Percentiles rank a stretch among this genome's conserved stretches.
phyloP scores from a whole-genome alignment of 2,329 filamentous ascomycete genomes.

The Reticulascus tulasneorum region DNA sequence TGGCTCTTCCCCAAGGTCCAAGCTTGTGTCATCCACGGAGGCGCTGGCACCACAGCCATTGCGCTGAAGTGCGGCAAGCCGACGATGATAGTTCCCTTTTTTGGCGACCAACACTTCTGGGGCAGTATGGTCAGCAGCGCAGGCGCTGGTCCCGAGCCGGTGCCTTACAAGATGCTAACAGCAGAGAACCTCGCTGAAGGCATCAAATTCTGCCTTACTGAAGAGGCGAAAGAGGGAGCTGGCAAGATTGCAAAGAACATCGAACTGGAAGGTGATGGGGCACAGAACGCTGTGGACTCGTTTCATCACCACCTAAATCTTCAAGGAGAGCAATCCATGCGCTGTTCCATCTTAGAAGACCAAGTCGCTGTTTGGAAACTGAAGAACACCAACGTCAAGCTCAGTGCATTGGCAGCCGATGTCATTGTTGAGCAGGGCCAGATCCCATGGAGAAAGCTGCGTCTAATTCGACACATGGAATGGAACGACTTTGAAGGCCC shows the following conservation, averaged over 20 bases:
- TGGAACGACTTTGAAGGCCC: conserved; percentile 78
- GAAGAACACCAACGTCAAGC: conserved; percentile 54
- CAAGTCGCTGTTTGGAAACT: conserved; percentile 63
- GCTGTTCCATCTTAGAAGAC: conserved; percentile 62
- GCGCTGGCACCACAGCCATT: conserved; percentile 72
- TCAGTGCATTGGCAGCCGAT: conserved; percentile 63
- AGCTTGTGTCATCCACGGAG: conserved; percentile 72
- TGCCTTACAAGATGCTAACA: conserved; percentile 65
- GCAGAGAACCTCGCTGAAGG: conserved; percentile 64
- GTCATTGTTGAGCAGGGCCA: conserved; percentile 58
- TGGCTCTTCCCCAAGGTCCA: conserved; percentile 68
- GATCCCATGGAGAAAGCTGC: conserved; percentile 59
- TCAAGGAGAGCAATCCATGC: conserved; percentile 49
- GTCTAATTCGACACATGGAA: conserved; percentile 62
- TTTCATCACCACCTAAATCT: conserved; percentile 61
- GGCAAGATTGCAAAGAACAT: conserved; percentile 58
- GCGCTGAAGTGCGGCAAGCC: conserved; percentile 68
- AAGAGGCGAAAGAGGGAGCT: conserved; percentile 55
- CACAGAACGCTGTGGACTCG: conserved; percentile 62
- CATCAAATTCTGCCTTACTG: conserved; percentile 62
- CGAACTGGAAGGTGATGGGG: conserved; percentile 61
- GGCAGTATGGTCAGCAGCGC: conserved; percentile 63
- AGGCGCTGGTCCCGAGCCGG: conserved; percentile 60
- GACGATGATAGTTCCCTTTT: conserved; percentile 75
- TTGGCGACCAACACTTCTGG: conserved; percentile 78